These are phyloP conservation scores for Argentina anserina DNA, from an alignment of 306 rosid species.

Conservation along the genomic window DNA sequence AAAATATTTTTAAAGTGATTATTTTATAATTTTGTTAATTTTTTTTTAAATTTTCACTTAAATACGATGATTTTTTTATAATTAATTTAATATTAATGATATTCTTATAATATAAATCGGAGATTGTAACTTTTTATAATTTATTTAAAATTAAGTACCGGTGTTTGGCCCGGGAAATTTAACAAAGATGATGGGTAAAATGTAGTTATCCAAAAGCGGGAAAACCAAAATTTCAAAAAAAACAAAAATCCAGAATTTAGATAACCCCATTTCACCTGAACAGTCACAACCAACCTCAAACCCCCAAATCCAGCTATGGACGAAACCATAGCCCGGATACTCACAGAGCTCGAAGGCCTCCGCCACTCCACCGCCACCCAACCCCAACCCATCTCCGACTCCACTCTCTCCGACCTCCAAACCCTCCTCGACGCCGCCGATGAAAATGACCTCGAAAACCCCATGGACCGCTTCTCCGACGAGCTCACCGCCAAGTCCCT, in stretches of 20 bases:
- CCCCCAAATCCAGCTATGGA: constrained; percentile 33
- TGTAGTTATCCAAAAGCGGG: neutral
- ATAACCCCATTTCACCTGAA: neutral
- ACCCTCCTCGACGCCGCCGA: constrained; percentile 34
- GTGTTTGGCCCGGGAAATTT: neutral
- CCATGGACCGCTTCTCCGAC: constrained; percentile 40
- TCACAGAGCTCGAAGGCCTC: constrained; percentile 55
- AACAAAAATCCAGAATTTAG: constrained; percentile 1
- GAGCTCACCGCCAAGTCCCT: constrained; percentile 55
- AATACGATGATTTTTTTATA: too few species aligned
- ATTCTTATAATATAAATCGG: too few species aligned
- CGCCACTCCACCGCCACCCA: constrained; percentile 36
- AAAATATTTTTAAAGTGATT: too few species aligned
- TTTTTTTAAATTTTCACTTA: too few species aligned
- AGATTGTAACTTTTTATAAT: too few species aligned
- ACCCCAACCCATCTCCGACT: constrained; percentile 42
- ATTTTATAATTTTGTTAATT: too few species aligned
- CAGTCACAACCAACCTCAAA: neutral
- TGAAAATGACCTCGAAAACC: constrained; percentile 24
- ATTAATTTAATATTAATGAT: too few species aligned
- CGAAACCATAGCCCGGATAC: constrained; percentile 49
- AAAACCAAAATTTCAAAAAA: constrained; percentile 13
- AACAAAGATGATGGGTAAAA: neutral
- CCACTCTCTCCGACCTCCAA: constrained; percentile 59
- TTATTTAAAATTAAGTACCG: too few species aligned